Base-by-base conservation (phyloP, 208 protist species). In the Wallacemonas sp. region DNA sequence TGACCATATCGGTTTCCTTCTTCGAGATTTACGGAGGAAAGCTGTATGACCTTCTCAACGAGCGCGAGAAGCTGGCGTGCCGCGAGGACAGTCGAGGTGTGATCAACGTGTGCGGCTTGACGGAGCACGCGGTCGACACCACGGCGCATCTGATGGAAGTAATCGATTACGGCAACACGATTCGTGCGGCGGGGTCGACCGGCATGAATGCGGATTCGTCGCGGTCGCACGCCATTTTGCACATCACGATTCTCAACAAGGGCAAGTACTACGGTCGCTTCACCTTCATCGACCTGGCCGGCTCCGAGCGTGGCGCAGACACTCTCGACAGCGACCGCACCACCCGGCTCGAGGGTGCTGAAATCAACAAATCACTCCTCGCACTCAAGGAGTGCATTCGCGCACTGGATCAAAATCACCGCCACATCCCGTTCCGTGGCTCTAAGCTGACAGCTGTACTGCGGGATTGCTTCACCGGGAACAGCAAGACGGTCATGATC, bases 141-240 rank as follows among this genome's bases (percentile, higher is more conserved):
- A 83, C 82, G 13, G 75, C 81, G 15, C 83, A 91, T 57, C 65
- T 86, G 32, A 85, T 87, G 73, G 76, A 82, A 50, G 76, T 96
- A 30, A 83, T 98, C 34, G 92, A 97, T 59, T 81, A 87, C 60
- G 97, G 97, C 42, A 90, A 94, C 39, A 80, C 78, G 15, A 84
- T 83, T 36, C 86, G 96, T 17, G 86, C 85, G 38, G 84, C 91
- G 9, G 96, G 89, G 17, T 87, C 84, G 38, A 99, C 97, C 10
- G 89, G 93, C 36, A 98, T 98, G 95, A 99, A 99, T 79, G 85
- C 93, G 3, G 76, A 87, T 39, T 97, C 88, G 22, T 95, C 81
- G 38, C 88, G 98, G 46, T 98, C 97, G 15, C 98, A 99, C 81
- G 97, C 97, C 22, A 98, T 99, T 55, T 87, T 99, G 44, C 74